Evolutionary conservation across 1,139 yeast species (phyloP), one percentile per base, ranked within the genome.

Genomic region (Insectozyma bohioensis): DNA sequence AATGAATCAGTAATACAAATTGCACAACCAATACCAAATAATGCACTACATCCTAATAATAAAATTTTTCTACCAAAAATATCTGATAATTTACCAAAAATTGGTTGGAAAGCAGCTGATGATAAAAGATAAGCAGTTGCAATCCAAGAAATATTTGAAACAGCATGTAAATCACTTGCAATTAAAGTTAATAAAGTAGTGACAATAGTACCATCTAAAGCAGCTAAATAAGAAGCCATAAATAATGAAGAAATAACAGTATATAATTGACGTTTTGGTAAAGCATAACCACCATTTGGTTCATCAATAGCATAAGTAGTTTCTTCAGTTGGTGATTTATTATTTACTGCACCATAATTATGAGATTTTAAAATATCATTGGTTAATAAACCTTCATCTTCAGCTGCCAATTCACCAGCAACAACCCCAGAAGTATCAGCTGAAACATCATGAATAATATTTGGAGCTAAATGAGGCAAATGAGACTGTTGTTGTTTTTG

Each of bases 31-130:
- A 63, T 27, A 7, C 60, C 59, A 44, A 69, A 69, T 26, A 67
- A 48, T 1, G 45, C 42, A 20, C 63, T 53, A 46, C 75, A 69
- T 9, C 56, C 39, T 12, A 67, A 40, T 14, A 69, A 51, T 14
- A 61, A 49, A 33, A 48, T 52, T 49, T 76, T 83, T 47, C 95
- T 72, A 13, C 96, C 96, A 54, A 82, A 86, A 27, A 87, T 85
- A 49, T 87, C 96, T 4, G 94, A 81, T 20, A 88, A 58, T 51
- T 86, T 87, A 15, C 96, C 96, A 46, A 81, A 86, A 15, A 88
- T 58, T 1, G 96, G 96, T 56, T 69, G 75, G 47, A 67, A 67
- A 1, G 75, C 75, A 1, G 75, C 58, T 10, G 67, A 56, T 5
- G 72, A 60, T 37, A 69, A 54, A 36, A 69, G 49, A 37, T 61